A percentile compares a stretch with the other conserved stretches of the same genome.
Evolutionary conservation across 2,329 filamentous ascomycete species (phyloP).

Genomic region (Apiospora marii): DNA sequence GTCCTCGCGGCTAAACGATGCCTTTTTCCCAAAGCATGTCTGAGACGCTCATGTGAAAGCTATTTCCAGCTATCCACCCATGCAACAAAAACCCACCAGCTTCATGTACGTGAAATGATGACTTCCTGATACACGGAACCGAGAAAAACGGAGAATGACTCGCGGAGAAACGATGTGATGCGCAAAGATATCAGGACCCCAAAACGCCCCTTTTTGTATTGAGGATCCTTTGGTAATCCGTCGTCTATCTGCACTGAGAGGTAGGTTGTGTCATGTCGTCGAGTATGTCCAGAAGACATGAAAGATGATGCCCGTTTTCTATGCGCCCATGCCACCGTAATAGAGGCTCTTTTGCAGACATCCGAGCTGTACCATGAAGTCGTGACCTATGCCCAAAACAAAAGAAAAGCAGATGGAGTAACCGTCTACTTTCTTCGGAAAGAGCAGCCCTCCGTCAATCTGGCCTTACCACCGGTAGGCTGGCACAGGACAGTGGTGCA

Average conservation of each 20-base stretch:
- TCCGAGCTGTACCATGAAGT: conserved; percentile 64
- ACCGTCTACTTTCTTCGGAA: conserved; percentile 98
- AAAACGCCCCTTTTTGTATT: conserved; percentile 73
- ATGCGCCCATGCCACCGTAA: conserved; percentile 58
- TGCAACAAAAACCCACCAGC: conserved; percentile 50
- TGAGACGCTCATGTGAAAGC: conserved; percentile 63
- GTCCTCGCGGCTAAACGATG: conserved; percentile 60
- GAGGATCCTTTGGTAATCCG: conserved; percentile 67
- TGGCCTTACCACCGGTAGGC: conserved; percentile 98
- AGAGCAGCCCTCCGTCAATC: conserved; percentile 99
- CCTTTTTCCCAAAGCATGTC: conserved; percentile 39
- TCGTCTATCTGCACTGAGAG: conserved; percentile 75
- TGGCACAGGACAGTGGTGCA: conserved; percentile 99
- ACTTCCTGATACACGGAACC: conserved; percentile 46
- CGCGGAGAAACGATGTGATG: conserved; percentile 50
- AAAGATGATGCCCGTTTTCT: conserved; percentile 43
- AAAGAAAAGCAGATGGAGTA: conserved; percentile 51
- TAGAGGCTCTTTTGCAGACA: conserved; percentile 60
- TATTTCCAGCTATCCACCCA: conserved; percentile 67
- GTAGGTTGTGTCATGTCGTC: conserved; percentile 46
- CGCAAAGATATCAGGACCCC: conserved; percentile 79
- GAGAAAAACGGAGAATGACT: conserved; percentile 55
- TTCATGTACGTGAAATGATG: conserved; percentile 47
- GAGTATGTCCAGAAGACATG: conserved; percentile 46
- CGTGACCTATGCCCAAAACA: conserved; percentile 54